Percentiles rank a stretch among this genome's conserved stretches.
phyloP scores from a whole-genome alignment of 2,329 filamentous ascomycete species.

The Mycosphaerella sp. region DNA sequence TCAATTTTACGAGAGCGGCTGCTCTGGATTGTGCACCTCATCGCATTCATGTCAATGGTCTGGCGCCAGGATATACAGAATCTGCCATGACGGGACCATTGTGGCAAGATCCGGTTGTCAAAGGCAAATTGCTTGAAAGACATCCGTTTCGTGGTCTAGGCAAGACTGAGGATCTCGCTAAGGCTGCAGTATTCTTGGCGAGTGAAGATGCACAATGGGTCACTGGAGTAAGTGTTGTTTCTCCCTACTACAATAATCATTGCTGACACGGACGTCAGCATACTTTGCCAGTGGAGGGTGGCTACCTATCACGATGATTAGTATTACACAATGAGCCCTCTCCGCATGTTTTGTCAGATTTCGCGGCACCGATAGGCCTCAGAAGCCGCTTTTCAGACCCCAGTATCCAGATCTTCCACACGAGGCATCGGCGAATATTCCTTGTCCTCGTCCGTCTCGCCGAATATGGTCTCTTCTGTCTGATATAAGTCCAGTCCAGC shows the following conservation, averaged over 20 bases:
- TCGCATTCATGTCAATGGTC: slow-evolving; percentile 29
- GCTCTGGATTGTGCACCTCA: slow-evolving; percentile 29
- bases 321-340: not conserved
- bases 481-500: slow-evolving; percentile 13
- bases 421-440: slow-evolving; percentile 11
- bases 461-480: slow-evolving; percentile 13
- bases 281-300: slow-evolving; percentile 20
- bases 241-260: not conserved
- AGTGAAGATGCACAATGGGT: slow-evolving; percentile 36
- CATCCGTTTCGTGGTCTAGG: slow-evolving; percentile 35
- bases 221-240: slow-evolving; percentile 15
- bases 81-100: slow-evolving; percentile 22
- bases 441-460: slow-evolving; percentile 11
- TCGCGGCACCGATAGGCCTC: not conserved
- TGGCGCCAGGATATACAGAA: slow-evolving; percentile 28
- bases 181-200: slow-evolving; percentile 42
- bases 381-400: not conserved
- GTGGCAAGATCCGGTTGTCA: slow-evolving; percentile 22
- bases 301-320: slow-evolving; percentile 15
- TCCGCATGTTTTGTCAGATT: not conserved
- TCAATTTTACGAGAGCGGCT: slow-evolving; percentile 26
- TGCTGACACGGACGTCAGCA: slow-evolving; percentile 11
- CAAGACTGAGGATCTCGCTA: slow-evolving; percentile 39
- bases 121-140: slow-evolving; percentile 25
- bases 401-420: not conserved